Conservation (phyloP, 2,329 filamentous ascomycete species). For the Neofusicoccum cordaticola region DNA sequence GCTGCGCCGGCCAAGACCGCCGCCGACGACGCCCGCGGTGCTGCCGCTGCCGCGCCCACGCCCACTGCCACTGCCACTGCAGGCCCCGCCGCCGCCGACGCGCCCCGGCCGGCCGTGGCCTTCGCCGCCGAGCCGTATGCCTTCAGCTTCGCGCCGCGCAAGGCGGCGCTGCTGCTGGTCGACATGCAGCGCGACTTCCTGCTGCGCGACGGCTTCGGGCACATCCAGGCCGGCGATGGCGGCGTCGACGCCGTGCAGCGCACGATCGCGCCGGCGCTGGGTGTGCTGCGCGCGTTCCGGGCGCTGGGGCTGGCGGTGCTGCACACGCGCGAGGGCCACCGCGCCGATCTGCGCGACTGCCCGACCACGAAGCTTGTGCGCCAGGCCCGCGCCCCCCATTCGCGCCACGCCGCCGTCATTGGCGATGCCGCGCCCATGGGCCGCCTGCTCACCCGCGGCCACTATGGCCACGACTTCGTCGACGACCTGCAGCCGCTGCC, state of each 20-base stretch:
- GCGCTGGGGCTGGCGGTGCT: constrained; percentile 42
- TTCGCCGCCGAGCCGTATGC: constrained; percentile 38
- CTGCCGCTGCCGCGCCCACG: no score
- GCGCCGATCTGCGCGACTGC: constrained; percentile 55
- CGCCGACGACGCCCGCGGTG: no score
- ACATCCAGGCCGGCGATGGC: constrained; percentile 46
- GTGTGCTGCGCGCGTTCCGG: constrained; percentile 44
- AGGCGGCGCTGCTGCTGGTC: constrained; percentile 53
- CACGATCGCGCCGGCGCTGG: constrained; percentile 45
- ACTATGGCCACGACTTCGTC: constrained; percentile 58
- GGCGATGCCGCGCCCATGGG: constrained; percentile 54
- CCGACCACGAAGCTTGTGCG: constrained; percentile 53
- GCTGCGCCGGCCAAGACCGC: no score
- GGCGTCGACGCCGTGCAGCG: constrained; percentile 38
- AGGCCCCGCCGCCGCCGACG: not conserved
- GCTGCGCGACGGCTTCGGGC: constrained; percentile 49
- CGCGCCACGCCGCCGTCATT: constrained; percentile 44
- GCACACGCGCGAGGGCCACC: constrained; percentile 54
- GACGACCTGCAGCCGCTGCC: constrained; percentile 50
- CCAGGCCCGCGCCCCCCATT: constrained; percentile 49
- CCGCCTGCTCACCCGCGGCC: constrained; percentile 57
- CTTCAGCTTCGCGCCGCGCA: constrained; percentile 35
- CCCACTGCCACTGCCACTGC: no score
- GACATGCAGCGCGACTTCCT: constrained; percentile 58
- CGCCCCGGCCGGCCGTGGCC: not conserved